These are phyloP conservation scores for Rhytidhysteron rufulum DNA, from an alignment of 2,329 filamentous ascomycete species.

Conservation along the genomic window DNA sequence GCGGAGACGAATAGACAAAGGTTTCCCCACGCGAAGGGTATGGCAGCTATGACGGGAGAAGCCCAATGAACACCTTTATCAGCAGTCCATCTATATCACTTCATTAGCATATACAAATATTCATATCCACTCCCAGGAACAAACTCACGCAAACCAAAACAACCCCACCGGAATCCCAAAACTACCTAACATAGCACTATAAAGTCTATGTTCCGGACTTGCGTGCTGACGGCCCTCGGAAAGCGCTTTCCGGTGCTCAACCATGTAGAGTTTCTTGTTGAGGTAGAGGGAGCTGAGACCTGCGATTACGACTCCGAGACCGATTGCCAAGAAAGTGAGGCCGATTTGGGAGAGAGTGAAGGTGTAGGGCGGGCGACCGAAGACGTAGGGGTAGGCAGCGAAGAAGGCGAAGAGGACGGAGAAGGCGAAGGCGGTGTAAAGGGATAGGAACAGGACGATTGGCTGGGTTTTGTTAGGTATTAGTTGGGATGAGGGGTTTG, in stretches of 20 bases:
- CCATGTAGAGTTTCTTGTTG: conserved; percentile 36
- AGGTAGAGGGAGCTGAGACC: conserved; percentile 27
- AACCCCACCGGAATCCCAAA: conserved; percentile 51
- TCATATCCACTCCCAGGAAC: conserved; percentile 44
- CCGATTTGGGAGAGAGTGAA: conserved; percentile 27
- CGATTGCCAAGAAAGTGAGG: conserved; percentile 31
- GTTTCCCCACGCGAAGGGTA: conserved; percentile 59
- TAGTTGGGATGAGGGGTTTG: not conserved
- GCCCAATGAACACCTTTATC: conserved; percentile 47
- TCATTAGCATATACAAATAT: conserved; percentile 53
- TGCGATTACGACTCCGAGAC: conserved; percentile 25
- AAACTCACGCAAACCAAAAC: conserved; percentile 52
- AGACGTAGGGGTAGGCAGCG: conserved; percentile 30
- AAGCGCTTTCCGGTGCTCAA: conserved; percentile 21
- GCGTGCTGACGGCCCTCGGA: conserved; percentile 26
- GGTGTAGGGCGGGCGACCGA: conserved; percentile 24
- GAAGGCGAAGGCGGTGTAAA: conserved; percentile 35
- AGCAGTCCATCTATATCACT: conserved; percentile 60
- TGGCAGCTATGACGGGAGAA: conserved; percentile 48
- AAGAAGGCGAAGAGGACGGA: conserved; percentile 34
- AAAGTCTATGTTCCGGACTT: conserved; percentile 56
- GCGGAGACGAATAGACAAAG: conserved; percentile 51
- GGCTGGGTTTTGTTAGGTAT: conserved; percentile 15
- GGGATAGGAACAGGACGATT: conserved; percentile 29
- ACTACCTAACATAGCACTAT: conserved; percentile 57